Percentiles rank a stretch among this genome's conserved stretches.
Evolutionary conservation across 805 yeast genomes (phyloP).

Genomic region (Myxozyma sirexii): DNA sequence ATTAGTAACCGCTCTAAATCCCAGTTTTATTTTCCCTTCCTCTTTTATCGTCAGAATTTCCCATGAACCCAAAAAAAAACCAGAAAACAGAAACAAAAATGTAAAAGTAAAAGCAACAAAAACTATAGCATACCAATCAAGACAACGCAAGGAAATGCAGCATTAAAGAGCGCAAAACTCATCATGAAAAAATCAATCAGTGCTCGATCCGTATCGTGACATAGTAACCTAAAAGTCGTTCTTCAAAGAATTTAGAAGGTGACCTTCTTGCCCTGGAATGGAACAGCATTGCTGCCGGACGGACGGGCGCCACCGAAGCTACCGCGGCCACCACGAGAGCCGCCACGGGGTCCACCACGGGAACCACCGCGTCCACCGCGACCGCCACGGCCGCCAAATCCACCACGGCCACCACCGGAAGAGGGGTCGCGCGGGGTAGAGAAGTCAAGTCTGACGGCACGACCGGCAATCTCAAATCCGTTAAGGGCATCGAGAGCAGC

Average conservation of each 20-base stretch:
- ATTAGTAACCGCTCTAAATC: not conserved
- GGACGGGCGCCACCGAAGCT: constrained; percentile 44
- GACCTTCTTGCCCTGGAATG: constrained; percentile 69
- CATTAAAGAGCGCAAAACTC: not conserved
- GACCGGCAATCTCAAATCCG: constrained; percentile 86
- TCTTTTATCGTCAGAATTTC: not conserved
- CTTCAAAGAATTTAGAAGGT: constrained; percentile 39
- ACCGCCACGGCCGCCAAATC: constrained; percentile 47
- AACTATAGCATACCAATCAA: not conserved
- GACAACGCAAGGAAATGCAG: not conserved
- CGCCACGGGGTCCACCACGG: constrained; percentile 41
- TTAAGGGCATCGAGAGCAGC: constrained; percentile 83
- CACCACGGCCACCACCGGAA: constrained; percentile 46
- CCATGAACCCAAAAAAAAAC: not conserved
- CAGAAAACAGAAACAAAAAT: not conserved
- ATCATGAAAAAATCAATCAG: not conserved
- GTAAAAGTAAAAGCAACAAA: not conserved
- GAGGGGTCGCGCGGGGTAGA: constrained; percentile 80
- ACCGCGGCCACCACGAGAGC: constrained; percentile 33
- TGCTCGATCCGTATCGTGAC: constrained; percentile 6
- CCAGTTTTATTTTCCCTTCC: constrained; percentile 1
- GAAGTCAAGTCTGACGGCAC: constrained; percentile 93
- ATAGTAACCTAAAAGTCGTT: not conserved
- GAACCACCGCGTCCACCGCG: constrained; percentile 48
- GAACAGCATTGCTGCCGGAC: constrained; percentile 44